phyloP scores from a whole-genome alignment of 2,329 filamentous ascomycete genomes.

The Pseudonectria foliicola region DNA sequence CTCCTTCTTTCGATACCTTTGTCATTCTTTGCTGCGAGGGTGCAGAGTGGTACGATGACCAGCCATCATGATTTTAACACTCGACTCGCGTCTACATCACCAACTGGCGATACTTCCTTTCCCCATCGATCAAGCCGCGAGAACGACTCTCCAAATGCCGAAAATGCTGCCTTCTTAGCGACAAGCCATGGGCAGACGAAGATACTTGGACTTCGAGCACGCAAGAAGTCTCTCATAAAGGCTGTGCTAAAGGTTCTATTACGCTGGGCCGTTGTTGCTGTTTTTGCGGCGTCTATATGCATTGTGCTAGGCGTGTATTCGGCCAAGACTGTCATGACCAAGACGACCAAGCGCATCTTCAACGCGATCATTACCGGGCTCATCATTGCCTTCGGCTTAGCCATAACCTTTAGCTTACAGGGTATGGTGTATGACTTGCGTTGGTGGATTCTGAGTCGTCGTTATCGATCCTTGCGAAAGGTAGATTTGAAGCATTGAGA shows the following conservation, averaged over 20 bases:
- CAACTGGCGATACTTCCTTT: too few relatives aligned
- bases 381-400: constrained; percentile 35
- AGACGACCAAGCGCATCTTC: constrained; percentile 31
- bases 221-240: too few relatives aligned
- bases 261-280: constrained; percentile 12
- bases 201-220: too few relatives aligned
- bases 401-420: constrained; percentile 35
- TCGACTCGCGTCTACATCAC: too few relatives aligned
- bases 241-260: background rate
- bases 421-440: constrained; percentile 36
- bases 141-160: too few relatives aligned
- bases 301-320: constrained; percentile 14
- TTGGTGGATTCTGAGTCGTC: constrained; percentile 37
- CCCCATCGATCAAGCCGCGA: too few relatives aligned
- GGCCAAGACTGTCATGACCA: constrained; percentile 9
- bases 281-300: constrained; percentile 11
- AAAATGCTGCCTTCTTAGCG: too few relatives aligned
- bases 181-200: too few relatives aligned
- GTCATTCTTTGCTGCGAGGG: too few relatives aligned
- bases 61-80: too few relatives aligned
- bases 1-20: too few relatives aligned
- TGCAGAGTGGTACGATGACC: too few relatives aligned
- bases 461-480: constrained; percentile 31
- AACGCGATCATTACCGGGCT: constrained; percentile 38
- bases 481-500: constrained; percentile 17